A percentile compares a stretch with the other conserved stretches of the same genome.
phyloP scores from a whole-genome alignment of 2,329 filamentous ascomycete genomes.

The Scedosporium aurantiacum region DNA sequence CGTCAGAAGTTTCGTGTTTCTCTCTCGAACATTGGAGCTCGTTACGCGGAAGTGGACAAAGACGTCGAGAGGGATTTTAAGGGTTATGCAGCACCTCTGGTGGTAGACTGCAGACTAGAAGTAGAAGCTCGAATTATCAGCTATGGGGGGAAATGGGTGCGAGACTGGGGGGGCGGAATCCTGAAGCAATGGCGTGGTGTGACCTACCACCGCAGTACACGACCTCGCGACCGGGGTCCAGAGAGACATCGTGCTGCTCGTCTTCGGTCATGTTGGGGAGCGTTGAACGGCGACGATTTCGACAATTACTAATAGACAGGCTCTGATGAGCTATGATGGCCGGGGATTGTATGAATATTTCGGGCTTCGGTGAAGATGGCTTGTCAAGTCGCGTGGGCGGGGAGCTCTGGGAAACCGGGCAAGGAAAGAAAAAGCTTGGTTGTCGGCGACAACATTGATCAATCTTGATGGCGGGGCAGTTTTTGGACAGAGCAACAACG shows the following conservation, averaged over 20 bases:
- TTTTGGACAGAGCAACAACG: not conserved
- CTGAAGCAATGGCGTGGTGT: not conserved
- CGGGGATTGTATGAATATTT: not conserved
- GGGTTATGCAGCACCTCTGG: constrained; percentile 41
- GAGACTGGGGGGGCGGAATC: constrained; percentile 3
- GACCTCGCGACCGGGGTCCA: constrained; percentile 33
- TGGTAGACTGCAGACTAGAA: constrained; percentile 50
- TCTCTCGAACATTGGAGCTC: not conserved
- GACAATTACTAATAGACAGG: not conserved
- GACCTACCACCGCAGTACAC: constrained; percentile 45
- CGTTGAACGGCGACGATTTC: not conserved
- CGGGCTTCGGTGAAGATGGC: not conserved
- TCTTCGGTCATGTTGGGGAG: constrained; percentile 37
- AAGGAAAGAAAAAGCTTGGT: not conserved
- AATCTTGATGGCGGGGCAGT: constrained; percentile 2
- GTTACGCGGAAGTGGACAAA: constrained; percentile 4
- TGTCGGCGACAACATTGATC: not conserved
- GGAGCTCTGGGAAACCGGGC: not conserved
- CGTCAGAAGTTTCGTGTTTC: constrained; percentile 8
- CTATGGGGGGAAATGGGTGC: not conserved
- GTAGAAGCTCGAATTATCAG: not conserved
- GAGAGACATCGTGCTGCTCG: constrained; percentile 37
- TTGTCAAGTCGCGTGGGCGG: not conserved
- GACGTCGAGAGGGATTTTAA: constrained; percentile 7
- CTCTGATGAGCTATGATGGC: not conserved